These are phyloP conservation scores for Taphrina deformans DNA, from an alignment of 1,139 yeast species.

Conservation along the genomic window DNA sequence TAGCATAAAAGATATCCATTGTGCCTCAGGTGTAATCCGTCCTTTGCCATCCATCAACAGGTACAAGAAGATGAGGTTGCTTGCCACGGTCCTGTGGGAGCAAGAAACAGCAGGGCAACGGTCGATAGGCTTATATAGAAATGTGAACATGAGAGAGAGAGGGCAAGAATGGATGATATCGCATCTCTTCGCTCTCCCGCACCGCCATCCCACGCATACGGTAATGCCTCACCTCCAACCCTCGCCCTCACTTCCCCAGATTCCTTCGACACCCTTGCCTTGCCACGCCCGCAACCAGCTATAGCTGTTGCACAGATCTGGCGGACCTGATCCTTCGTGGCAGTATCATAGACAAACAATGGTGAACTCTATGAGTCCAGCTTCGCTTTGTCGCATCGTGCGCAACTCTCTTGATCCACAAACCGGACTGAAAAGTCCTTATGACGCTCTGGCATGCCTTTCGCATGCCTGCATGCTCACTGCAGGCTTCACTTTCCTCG, in stretches of 20 bases:
- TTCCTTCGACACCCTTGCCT: neutral
- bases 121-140: neutral
- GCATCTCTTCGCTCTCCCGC: neutral
- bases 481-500: slow-evolving; percentile 37
- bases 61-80: too few species aligned
- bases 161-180: too few species aligned
- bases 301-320: too few species aligned
- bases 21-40: too few species aligned
- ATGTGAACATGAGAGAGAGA: neutral
- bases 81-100: too few species aligned
- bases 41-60: too few species aligned
- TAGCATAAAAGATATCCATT: too few species aligned
- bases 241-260: too few species aligned
- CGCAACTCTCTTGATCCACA: slow-evolving; percentile 12
- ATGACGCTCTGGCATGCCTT: slow-evolving; percentile 37
- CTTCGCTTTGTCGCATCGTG: slow-evolving; percentile 12
- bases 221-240: too few species aligned
- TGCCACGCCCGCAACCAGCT: too few species aligned
- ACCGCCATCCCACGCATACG: neutral
- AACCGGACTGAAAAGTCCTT: slow-evolving; percentile 21
- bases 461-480: slow-evolving; percentile 38
- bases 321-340: too few species aligned
- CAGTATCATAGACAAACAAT: neutral
- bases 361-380: slow-evolving; percentile 17
- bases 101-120: too few species aligned